Evolutionary conservation across 139 green algal species (phyloP).

Genomic region (Tetradesmus lagerheimii): DNA sequence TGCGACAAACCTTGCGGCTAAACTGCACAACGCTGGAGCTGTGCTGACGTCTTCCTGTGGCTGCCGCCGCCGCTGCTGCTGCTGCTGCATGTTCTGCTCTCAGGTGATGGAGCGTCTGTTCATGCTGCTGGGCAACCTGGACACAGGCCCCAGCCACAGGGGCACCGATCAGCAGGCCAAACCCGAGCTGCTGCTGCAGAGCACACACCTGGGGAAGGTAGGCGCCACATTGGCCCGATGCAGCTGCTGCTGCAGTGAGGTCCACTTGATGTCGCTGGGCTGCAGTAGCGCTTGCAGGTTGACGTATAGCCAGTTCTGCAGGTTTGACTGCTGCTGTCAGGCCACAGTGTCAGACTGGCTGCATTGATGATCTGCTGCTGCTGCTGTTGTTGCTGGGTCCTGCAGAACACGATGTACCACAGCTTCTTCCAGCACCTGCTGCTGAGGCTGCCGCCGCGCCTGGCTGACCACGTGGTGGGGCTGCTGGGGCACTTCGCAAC

Average conservation of each 20-base stretch:
- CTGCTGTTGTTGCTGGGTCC: no score
- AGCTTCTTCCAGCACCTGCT: constrained; percentile 69
- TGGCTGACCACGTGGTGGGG: constrained; percentile 64
- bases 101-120: constrained; percentile 82
- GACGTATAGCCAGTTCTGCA: no score
- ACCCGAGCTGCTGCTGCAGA: constrained; percentile 41
- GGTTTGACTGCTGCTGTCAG: no score
- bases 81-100: not conserved
- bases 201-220: constrained; percentile 49
- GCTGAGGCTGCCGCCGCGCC: constrained; percentile 53
- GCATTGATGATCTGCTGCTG: no score
- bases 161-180: constrained; percentile 50
- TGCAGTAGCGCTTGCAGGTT: no score
- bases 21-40: no score
- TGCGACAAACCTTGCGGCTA: no score
- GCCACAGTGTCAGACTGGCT: no score
- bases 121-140: constrained; percentile 80
- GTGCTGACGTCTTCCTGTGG: no score
- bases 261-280: no score
- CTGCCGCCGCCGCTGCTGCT: not conserved
- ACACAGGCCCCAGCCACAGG: constrained; percentile 66
- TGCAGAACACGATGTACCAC: constrained; percentile 62
- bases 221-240: no score
- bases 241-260: not conserved
- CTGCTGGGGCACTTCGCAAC: constrained; percentile 71